These are phyloP conservation scores for Otatea glauca DNA, from an alignment of 176 grass and related monocot species.

Conservation along the genomic window DNA sequence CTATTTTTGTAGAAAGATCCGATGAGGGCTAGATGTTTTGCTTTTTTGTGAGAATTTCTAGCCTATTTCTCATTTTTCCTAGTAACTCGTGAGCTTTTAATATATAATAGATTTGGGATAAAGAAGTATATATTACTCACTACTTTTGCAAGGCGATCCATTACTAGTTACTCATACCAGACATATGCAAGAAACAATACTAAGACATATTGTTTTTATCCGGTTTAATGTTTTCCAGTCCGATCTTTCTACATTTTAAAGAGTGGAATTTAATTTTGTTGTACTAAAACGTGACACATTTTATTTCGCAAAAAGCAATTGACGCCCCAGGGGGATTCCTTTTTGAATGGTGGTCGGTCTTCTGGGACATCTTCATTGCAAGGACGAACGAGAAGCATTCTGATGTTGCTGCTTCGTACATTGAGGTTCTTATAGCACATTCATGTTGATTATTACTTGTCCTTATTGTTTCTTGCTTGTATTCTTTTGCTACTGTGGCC, in stretches of 20 bases:
- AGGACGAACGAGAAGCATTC: slow-evolving; percentile 80
- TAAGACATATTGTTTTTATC: neutral
- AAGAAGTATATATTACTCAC: neutral
- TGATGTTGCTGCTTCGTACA: slow-evolving; percentile 63
- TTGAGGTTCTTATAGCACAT: slow-evolving; percentile 56
- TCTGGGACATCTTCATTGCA: slow-evolving; percentile 88
- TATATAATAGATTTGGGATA: neutral
- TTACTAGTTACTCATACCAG: neutral
- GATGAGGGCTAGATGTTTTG: too few relatives aligned
- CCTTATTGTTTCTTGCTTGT: neutral
- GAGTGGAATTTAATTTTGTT: neutral
- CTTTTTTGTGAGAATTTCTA: too few relatives aligned
- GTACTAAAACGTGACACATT: neutral
- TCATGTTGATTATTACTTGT: slow-evolving; percentile 32
- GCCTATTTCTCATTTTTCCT: too few relatives aligned
- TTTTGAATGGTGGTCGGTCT: slow-evolving; percentile 84
- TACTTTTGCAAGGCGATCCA: slow-evolving; percentile 14
- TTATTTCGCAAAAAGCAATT: slow-evolving; percentile 51
- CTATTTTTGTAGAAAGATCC: too few relatives aligned
- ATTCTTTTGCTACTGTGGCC: neutral
- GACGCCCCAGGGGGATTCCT: slow-evolving; percentile 78
- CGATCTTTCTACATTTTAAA: slow-evolving; percentile 36
- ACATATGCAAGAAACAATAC: neutral
- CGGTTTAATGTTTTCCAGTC: slow-evolving; percentile 1
- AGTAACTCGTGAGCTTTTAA: too few relatives aligned